Evolutionary conservation across 495 filamentous ascomycete species (phyloP).

Genomic region (Hyaloscypha hepaticicola): DNA sequence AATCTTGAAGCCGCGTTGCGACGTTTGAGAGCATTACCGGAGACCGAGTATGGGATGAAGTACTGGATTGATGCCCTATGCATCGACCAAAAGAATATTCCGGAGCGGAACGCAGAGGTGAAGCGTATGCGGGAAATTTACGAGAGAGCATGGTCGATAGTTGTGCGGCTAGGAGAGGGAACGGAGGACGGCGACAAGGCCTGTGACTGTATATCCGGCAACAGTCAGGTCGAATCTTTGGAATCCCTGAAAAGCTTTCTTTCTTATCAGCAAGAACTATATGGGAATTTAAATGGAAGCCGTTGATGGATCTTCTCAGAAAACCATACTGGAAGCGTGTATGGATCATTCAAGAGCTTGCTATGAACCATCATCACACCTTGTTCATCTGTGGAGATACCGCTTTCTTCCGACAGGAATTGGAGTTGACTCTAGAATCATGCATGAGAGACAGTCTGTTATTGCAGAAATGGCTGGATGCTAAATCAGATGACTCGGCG

Average conservation of each 20-base stretch:
- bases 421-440: background rate
- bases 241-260: background rate
- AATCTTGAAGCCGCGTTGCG: background rate
- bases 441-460: background rate
- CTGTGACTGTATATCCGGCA: background rate
- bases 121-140: background rate
- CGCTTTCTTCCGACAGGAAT: background rate
- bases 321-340: background rate
- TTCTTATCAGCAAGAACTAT: background rate
- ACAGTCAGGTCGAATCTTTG: background rate
- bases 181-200: background rate
- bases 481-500: background rate
- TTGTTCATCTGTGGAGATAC: background rate
- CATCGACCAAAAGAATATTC: background rate
- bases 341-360: background rate
- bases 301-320: background rate
- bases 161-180: background rate
- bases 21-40: background rate
- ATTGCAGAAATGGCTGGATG: background rate
- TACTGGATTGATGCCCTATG: background rate
- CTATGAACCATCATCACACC: background rate
- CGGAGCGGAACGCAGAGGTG: background rate
- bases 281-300: background rate
- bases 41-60: background rate
- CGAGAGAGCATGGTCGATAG: background rate